Evolutionary conservation across 2,329 filamentous ascomycete species (phyloP), one percentile per base, ranked within the genome.

Genomic region (Diaporthe sp.): DNA sequence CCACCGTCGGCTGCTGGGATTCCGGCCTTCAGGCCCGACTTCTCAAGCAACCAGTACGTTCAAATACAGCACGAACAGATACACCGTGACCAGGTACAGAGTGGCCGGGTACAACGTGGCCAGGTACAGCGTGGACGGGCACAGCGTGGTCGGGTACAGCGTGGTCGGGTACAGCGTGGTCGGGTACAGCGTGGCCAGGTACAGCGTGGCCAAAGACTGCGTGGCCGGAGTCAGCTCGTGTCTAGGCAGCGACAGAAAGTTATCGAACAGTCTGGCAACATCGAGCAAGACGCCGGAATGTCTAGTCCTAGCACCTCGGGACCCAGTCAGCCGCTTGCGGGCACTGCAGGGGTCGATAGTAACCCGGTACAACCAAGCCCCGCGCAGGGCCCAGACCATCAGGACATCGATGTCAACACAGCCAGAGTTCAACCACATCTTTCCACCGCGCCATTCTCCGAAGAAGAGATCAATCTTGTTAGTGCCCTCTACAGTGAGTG

Each of bases 111-210:
- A 4, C 47, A 25, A 17, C 17, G 13, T 22, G 25, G 13, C 15
- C 25, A 2, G 3, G 1, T 10, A 9, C 8, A 9, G 8, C 27
- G n/a, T n/a, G n/a, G n/a, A n/a, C n/a, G n/a, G n/a, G n/a, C n/a
- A n/a, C n/a, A n/a, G n/a, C n/a, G n/a, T n/a, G n/a, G n/a, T n/a
- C n/a, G n/a, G n/a, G n/a, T n/a, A n/a, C n/a, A n/a, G n/a, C n/a
- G n/a, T n/a, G n/a, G n/a, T n/a, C n/a, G n/a, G n/a, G n/a, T n/a
- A n/a, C n/a, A n/a, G n/a, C n/a, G n/a, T n/a, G n/a, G n/a, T n/a
- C n/a, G n/a, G n/a, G n/a, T n/a, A n/a, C n/a, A n/a, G n/a, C n/a
- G n/a, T n/a, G n/a, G n/a, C n/a, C n/a, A n/a, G n/a, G n/a, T n/a
- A n/a, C n/a, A n/a, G n/a, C n/a, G n/a, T n/a, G n/a, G n/a, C n/a